These are phyloP conservation scores for Rhizopogon vulgaris DNA, from an alignment of 768 basidiomycete genomes.

Conservation along the genomic window DNA sequence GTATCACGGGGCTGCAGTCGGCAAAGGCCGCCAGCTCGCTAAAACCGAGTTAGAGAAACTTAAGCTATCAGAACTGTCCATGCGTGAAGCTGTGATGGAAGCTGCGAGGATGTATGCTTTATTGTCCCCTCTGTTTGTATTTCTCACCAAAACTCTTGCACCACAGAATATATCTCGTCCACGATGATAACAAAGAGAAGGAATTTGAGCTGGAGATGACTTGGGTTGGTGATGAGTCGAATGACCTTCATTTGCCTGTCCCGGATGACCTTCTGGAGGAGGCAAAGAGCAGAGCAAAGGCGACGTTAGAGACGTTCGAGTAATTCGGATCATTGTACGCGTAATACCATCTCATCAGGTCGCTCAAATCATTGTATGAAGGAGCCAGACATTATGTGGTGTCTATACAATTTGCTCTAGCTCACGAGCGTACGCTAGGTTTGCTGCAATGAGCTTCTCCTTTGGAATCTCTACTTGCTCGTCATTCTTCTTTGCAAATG, in stretches of 20 bases:
- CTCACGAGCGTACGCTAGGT: constrained; percentile 77
- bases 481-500: constrained; percentile 75
- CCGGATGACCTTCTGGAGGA: constrained; percentile 80
- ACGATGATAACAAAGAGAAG: constrained; percentile 97
- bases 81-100: constrained; percentile 82
- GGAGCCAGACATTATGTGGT: constrained; percentile 4
- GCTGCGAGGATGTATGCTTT: constrained; percentile 87
- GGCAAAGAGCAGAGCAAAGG: constrained; percentile 85
- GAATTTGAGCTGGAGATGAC: constrained; percentile 98
- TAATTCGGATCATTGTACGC: constrained; percentile 24
- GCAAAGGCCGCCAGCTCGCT: constrained; percentile 95
- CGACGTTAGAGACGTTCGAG: constrained; percentile 67
- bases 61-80: constrained; percentile 72
- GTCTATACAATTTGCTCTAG: constrained; percentile 84
- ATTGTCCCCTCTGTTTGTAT: background rate
- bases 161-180: constrained; percentile 88
- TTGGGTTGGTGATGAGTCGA: constrained; percentile 88
- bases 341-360: constrained; percentile 8
- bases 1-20: constrained; percentile 93
- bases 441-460: constrained; percentile 72
- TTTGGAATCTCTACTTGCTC: constrained; percentile 84
- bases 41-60: constrained; percentile 99
- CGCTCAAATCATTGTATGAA: background rate
- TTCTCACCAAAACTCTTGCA: background rate
- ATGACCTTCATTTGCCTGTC: constrained; percentile 72